Conservation (phyloP, 1,284 basidiomycete species). For the Heterobasidion parviporum region DNA sequence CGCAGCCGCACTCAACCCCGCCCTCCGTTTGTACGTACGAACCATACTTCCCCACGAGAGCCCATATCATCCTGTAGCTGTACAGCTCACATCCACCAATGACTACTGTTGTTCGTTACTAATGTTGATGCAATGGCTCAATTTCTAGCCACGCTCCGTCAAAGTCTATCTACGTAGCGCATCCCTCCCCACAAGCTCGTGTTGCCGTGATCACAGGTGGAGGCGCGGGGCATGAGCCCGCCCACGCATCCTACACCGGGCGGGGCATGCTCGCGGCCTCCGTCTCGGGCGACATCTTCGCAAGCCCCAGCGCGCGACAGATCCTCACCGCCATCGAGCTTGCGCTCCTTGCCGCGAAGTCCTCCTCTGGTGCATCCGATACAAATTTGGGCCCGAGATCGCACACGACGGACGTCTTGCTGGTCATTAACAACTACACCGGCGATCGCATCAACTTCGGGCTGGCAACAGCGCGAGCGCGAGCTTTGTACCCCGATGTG, state of each 20-base stretch:
- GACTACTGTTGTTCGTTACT: neutral
- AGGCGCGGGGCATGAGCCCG: conserved; percentile 67
- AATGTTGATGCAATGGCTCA: neutral
- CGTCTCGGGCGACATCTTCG: conserved; percentile 36
- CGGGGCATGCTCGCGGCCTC: conserved; percentile 50
- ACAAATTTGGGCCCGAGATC: neutral
- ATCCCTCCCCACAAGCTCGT: conserved; percentile 21
- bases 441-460: conserved; percentile 68
- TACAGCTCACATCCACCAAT: no score
- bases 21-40: conserved; percentile 36
- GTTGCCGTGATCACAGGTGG: conserved; percentile 59
- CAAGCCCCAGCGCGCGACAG: conserved; percentile 4
- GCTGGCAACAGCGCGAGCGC: conserved; percentile 54
- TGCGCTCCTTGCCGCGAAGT: conserved; percentile 19
- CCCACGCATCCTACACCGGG: conserved; percentile 51
- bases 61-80: no score
- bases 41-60: neutral
- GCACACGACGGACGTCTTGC: conserved; percentile 23
- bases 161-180: conserved; percentile 30
- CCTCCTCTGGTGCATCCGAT: conserved; percentile 7
- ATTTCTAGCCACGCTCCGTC: conserved; percentile 25
- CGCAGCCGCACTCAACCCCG: conserved; percentile 42
- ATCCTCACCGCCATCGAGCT: conserved; percentile 18
- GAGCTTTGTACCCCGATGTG: conserved; percentile 27
- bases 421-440: conserved; percentile 40